Conservation (phyloP, 2,329 filamentous ascomycete genomes). For the Trichoderma sp. region DNA sequence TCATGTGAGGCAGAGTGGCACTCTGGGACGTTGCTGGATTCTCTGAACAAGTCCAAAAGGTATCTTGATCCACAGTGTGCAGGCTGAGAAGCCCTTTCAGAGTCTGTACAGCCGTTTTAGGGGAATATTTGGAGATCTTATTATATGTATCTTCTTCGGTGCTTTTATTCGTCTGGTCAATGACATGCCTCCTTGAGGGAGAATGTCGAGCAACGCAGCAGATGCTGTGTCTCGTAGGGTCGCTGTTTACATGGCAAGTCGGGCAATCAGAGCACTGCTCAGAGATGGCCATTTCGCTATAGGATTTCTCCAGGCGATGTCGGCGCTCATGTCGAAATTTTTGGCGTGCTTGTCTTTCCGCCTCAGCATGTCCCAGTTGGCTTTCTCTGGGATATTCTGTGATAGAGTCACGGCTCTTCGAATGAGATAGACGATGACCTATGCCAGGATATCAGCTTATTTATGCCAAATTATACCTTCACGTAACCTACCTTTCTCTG, state of each 20-base stretch:
- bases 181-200: background rate
- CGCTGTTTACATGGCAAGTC: background rate
- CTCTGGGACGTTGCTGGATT: background rate
- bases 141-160: background rate
- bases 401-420: background rate
- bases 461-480: background rate
- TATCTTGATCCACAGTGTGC: constrained; percentile 1
- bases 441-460: background rate
- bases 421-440: background rate
- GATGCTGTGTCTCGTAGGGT: constrained; percentile 12
- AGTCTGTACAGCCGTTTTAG: background rate
- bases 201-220: constrained; percentile 19
- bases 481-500: background rate
- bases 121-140: too few relatives aligned
- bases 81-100: background rate
- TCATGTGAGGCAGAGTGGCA: background rate
- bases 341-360: background rate
- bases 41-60: background rate
- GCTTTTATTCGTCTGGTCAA: background rate
- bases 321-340: constrained; percentile 9
- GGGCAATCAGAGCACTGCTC: background rate
- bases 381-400: background rate
- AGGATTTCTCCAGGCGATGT: constrained; percentile 2
- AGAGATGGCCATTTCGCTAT: background rate
- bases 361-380: background rate